These are phyloP conservation scores for Suhomyces vadensis DNA, from an alignment of 805 yeast species.

Conservation along the genomic window DNA sequence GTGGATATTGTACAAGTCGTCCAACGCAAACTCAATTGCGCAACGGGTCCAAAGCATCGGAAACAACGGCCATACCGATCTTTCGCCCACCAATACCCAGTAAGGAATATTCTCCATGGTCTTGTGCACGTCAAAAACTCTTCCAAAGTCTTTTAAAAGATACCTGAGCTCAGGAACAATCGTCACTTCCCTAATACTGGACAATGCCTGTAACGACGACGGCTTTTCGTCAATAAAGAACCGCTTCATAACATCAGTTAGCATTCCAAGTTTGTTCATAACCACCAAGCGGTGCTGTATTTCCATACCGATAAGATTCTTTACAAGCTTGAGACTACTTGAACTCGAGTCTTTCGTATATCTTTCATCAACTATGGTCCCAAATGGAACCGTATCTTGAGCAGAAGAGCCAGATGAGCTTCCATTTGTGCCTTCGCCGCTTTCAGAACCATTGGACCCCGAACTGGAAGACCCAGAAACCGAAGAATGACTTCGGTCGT, in stretches of 20 bases:
- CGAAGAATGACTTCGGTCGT: conserved; percentile 13
- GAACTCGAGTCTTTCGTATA: conserved; percentile 35
- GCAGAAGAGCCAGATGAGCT: conserved; percentile 14
- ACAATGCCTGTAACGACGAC: conserved; percentile 66
- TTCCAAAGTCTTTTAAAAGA: conserved; percentile 65
- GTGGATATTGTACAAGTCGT: conserved; percentile 61
- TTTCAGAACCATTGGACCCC: not conserved
- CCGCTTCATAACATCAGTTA: conserved; percentile 69
- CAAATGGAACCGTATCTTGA: conserved; percentile 16
- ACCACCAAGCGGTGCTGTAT: conserved; percentile 81
- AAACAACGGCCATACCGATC: conserved; percentile 89
- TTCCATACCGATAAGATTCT: conserved; percentile 70
- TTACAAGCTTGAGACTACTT: conserved; percentile 36
- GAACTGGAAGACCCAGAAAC: not conserved
- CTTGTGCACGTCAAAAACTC: conserved; percentile 76
- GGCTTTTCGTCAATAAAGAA: conserved; percentile 82
- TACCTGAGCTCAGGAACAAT: conserved; percentile 85
- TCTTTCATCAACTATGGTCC: conserved; percentile 31
- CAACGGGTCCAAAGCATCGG: conserved; percentile 86
- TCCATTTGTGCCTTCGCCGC: conserved; percentile 20
- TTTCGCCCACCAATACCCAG: conserved; percentile 89
- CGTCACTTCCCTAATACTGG: conserved; percentile 69
- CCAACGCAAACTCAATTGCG: conserved; percentile 84
- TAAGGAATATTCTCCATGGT: conserved; percentile 73
- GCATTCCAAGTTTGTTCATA: conserved; percentile 72